Conservation (phyloP, 306 rosid genomes). For the Begonia loranthoides region DNA sequence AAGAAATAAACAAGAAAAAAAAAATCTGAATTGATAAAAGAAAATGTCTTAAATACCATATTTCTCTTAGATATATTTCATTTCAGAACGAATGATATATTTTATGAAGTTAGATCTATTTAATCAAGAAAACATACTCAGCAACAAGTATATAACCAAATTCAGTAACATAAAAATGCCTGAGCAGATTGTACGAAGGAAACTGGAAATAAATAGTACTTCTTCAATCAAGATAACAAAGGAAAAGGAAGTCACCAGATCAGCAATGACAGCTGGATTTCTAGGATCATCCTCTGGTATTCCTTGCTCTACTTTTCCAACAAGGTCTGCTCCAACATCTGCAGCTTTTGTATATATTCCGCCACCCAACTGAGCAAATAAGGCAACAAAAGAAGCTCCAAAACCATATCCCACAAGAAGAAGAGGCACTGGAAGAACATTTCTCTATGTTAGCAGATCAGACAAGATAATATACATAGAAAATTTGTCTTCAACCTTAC, state of each 20-base stretch:
- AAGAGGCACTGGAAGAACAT: constrained; percentile 72
- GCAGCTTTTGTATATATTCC: constrained; percentile 98
- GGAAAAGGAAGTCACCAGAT: constrained; percentile 52
- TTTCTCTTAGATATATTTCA: too few relatives aligned
- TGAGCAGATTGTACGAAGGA: too few relatives aligned
- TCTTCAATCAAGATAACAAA: constrained; percentile 13
- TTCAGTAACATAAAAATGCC: too few relatives aligned
- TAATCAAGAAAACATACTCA: too few relatives aligned
- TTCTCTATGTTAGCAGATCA: constrained; percentile 7
- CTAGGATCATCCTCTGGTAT: constrained; percentile 99
- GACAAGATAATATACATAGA: neutral
- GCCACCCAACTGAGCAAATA: constrained; percentile 98
- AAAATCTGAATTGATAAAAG: too few relatives aligned
- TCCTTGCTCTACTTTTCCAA: constrained; percentile 98
- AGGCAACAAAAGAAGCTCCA: constrained; percentile 96
- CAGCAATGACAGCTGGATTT: constrained; percentile 99
- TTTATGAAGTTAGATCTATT: too few relatives aligned
- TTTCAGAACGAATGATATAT: too few relatives aligned
- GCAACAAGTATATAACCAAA: too few relatives aligned
- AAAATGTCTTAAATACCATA: too few relatives aligned
- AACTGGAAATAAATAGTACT: neutral
- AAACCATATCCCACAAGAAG: constrained; percentile 98
- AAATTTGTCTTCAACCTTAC: too few relatives aligned
- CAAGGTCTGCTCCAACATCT: constrained; percentile 98
- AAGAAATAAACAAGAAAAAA: too few relatives aligned